Conservation (phyloP, 306 rosid species). For the Cucurbita pepo region DNA sequence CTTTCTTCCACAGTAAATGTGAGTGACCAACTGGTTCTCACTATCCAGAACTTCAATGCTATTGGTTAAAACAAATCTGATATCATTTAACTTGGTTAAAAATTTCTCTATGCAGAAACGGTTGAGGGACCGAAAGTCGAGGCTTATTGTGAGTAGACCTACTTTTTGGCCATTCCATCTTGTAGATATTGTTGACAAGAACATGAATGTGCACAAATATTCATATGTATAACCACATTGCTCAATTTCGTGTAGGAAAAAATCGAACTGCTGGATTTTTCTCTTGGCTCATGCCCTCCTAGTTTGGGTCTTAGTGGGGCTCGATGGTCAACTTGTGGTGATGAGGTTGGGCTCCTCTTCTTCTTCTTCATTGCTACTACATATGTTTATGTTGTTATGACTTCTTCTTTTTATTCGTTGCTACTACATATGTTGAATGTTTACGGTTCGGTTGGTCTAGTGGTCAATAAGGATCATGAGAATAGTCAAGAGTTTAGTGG, state of each 20-base stretch:
- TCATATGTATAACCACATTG: background rate
- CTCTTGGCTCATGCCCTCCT: slow-evolving; percentile 83
- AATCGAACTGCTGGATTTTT: slow-evolving; percentile 67
- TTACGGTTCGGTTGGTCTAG: too few species aligned
- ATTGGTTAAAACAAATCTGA: background rate
- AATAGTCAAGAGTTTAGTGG: too few species aligned
- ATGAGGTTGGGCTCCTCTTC: slow-evolving; percentile 37
- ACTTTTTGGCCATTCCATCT: background rate
- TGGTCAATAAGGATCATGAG: too few species aligned
- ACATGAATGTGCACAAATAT: background rate
- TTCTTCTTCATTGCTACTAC: background rate
- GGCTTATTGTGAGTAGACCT: slow-evolving; percentile 49
- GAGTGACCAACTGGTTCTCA: slow-evolving; percentile 4
- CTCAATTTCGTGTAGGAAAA: slow-evolving; percentile 46
- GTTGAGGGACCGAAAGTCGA: slow-evolving; percentile 67
- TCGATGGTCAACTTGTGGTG: slow-evolving; percentile 68
- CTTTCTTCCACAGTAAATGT: slow-evolving; percentile 69
- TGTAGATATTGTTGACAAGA: background rate
- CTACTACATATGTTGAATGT: too few species aligned
- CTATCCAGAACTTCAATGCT: background rate
- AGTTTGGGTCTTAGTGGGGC: slow-evolving; percentile 68
- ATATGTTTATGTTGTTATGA: background rate
- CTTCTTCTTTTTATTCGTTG: too few species aligned
- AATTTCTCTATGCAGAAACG: slow-evolving; percentile 41
- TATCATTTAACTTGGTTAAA: background rate